Base-by-base conservation (phyloP, 106 monocot genomes). In the Phalaenopsis equestris region DNA sequence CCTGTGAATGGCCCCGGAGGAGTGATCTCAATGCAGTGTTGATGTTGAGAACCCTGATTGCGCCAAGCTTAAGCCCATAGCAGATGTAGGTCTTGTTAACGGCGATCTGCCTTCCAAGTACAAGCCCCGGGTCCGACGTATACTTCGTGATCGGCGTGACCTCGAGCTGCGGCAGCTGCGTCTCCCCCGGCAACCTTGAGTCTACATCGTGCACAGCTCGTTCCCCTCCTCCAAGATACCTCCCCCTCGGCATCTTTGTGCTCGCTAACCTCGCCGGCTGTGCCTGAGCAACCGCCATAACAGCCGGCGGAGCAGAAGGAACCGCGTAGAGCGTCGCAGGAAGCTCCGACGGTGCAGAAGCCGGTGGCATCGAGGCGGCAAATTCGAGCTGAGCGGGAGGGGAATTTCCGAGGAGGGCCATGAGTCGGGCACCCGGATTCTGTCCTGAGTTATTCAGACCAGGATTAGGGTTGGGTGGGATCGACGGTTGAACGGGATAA, bases 111-210 rank as follows among this genome's bases (percentile, higher is more conserved):
- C 94, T 90, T 9, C 98, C 98, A n/a, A 99, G 80, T 6, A 99
- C 98, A 45, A 99, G 87, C 37, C 94, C 91, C 0, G 98, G 98
- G 79, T 99, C 98, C 1, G 98, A 99, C 3, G 76, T 73, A 64
- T 99, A 99, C 86, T 99, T 99, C 1, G 98, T 99, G 70, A 99
- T 99, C 23, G 98, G 98, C 48, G 94, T 93, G 14, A 99, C 98
- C 79, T 99, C 98, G 8, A 99, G 94, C 86, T 98, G 98, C 15
- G 98, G 94, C 4, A 93, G 89, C 78, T 86, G 89, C 11, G 85
- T 42, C 80, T 92, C 89, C 79, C 90, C 94, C 4, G 87, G 80
- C 67, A 89, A 39, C 79, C 90, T 88, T 67, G 79, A 84, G 75
- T 99, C 94, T 6, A 99, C 94, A 65, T 99, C 98, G 56, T 93